Evolutionary conservation across 345 rosid genomes (phyloP).

Genomic region (Citrus reticulata): DNA sequence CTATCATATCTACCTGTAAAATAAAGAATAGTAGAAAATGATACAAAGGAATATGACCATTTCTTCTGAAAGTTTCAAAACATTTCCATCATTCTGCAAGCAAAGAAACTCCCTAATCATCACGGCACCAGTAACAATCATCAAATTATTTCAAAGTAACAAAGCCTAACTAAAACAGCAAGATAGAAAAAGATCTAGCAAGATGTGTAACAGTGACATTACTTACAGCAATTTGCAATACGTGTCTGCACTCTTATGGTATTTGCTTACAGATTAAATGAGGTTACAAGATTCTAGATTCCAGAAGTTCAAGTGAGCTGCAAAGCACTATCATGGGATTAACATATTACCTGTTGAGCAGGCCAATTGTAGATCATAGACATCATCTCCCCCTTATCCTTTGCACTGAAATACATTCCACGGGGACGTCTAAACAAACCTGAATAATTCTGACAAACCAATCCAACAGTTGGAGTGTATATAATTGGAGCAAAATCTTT

Average conservation of each 20-base stretch:
- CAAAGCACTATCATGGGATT: not conserved
- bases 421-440: slow-evolving; percentile 96
- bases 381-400: slow-evolving; percentile 99
- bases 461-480: slow-evolving; percentile 95
- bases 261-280: not conserved
- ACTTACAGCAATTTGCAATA: not conserved
- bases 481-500: slow-evolving; percentile 89
- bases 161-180: not conserved
- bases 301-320: not conserved
- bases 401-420: slow-evolving; percentile 99
- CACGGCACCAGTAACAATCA: not conserved
- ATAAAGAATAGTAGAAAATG: slow-evolving; percentile 2
- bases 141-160: not conserved
- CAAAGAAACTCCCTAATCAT: not conserved
- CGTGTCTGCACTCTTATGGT: not conserved
- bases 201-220: not conserved
- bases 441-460: slow-evolving; percentile 96
- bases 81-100: not conserved
- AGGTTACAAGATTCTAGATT: not conserved
- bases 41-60: slow-evolving; percentile 1
- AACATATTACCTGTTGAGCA: slow-evolving; percentile 50
- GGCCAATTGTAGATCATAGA: slow-evolving; percentile 99
- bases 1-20: slow-evolving; percentile 96
- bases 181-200: not conserved
- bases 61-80: not conserved